These are phyloP conservation scores for Neurospora cerealis DNA, from an alignment of 495 filamentous ascomycete genomes.

Conservation along the genomic window DNA sequence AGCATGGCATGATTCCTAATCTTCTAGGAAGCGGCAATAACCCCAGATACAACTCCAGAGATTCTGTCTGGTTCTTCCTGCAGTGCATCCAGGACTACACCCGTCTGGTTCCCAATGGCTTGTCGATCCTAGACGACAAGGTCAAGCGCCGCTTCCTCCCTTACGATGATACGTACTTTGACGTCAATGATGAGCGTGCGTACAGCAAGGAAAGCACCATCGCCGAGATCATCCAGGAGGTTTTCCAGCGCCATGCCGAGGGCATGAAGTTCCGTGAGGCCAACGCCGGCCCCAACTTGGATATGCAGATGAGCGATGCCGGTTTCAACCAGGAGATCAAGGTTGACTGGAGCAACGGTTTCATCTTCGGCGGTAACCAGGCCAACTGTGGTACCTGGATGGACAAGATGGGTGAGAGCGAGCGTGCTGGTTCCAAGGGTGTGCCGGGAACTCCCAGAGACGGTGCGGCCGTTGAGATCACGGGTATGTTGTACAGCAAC, in stretches of 20 bases:
- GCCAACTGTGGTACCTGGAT: slow-evolving; percentile 98
- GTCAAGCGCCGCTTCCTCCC: slow-evolving; percentile 85
- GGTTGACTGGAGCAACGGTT: slow-evolving; percentile 85
- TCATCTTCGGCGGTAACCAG: slow-evolving; percentile 91
- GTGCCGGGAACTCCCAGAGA: slow-evolving; percentile 94
- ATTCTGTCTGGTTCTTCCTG: slow-evolving; percentile 96
- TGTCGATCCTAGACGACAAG: slow-evolving; percentile 61
- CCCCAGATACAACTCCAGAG: slow-evolving; percentile 95
- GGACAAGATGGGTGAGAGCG: slow-evolving; percentile 99
- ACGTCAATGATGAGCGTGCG: slow-evolving; percentile 65
- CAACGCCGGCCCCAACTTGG: slow-evolving; percentile 78
- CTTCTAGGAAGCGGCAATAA: slow-evolving; percentile 73
- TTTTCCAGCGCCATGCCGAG: slow-evolving; percentile 77
- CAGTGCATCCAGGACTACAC: slow-evolving; percentile 93
- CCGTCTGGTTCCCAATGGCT: slow-evolving; percentile 69
- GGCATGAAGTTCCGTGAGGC: slow-evolving; percentile 91
- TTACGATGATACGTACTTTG: slow-evolving; percentile 91
- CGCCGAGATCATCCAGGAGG: slow-evolving; percentile 85
- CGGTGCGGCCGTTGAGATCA: slow-evolving; percentile 92
- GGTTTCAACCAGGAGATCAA: slow-evolving; percentile 87
- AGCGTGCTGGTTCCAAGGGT: slow-evolving; percentile 83
- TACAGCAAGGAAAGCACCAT: slow-evolving; percentile 76
- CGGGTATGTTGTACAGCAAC: slow-evolving; percentile 80
- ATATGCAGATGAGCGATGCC: slow-evolving; percentile 85
- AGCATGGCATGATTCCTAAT: slow-evolving; percentile 99